Conservation (phyloP, 164 flowering plant species). For the Chimonanthus praecox region DNA sequence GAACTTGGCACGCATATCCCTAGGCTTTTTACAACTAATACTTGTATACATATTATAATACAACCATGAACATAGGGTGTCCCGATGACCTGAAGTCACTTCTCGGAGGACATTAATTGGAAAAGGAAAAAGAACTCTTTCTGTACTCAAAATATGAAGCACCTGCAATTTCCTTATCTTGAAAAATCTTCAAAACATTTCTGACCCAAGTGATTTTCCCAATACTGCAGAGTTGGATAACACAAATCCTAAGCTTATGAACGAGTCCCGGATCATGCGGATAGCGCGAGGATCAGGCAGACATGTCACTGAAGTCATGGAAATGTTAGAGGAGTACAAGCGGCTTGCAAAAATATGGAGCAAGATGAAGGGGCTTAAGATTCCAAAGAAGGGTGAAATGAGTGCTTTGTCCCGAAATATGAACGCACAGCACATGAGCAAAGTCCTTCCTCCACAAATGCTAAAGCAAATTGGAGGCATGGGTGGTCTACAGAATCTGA, state of each 20-base stretch:
- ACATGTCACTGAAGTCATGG: slow-evolving; percentile 62
- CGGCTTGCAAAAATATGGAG: slow-evolving; percentile 93
- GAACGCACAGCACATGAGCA: slow-evolving; percentile 97
- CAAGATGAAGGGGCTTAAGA: slow-evolving; percentile 97
- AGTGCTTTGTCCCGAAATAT: slow-evolving; percentile 81
- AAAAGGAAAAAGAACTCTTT: no score
- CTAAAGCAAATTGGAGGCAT: slow-evolving; percentile 95
- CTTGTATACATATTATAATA: no score
- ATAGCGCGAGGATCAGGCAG: slow-evolving; percentile 94
- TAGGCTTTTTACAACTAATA: no score
- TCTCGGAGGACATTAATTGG: no score
- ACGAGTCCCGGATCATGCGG: slow-evolving; percentile 79
- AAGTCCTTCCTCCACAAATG: slow-evolving; percentile 91
- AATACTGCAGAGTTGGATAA: slow-evolving; percentile 81
- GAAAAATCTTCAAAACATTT: not conserved
- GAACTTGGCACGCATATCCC: no score
- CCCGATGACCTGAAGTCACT: no score
- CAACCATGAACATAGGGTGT: no score
- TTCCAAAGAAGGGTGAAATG: slow-evolving; percentile 96
- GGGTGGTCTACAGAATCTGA: slow-evolving; percentile 89
- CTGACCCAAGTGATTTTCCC: not conserved
- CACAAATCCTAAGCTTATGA: slow-evolving; percentile 81
- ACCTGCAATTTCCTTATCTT: not conserved
- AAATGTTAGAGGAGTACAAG: slow-evolving; percentile 95
- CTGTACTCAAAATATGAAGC: no score